Evolutionary conservation across 768 basidiomycete genomes (phyloP), one percentile per base, ranked within the genome.

Genomic region (Floccularia luteovirens): DNA sequence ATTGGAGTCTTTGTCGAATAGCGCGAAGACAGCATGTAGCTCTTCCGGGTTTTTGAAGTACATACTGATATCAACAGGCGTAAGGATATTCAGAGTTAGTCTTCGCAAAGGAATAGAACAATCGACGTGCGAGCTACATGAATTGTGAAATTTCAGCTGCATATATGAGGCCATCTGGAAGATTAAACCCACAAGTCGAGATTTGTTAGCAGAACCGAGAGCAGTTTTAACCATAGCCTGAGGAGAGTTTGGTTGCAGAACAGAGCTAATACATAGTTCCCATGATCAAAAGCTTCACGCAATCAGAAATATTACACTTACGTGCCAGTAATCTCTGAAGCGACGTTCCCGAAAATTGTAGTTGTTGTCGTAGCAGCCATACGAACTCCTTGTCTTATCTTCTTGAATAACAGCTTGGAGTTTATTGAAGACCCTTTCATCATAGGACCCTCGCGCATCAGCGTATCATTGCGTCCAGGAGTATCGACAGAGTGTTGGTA

Each of bases 241-340:
- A 0, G 88, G 85, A 1, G 86, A 88, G 54, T 92, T 91, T 30
- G 90, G 90, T 56, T 92, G 90, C 16, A 93, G 60, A n/a, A 92
- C 74, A 27, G 80, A 82, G 43, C 77, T 79, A 36, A 44, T 27
- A 40, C 27, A 14, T 36, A 3, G 17, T 38, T 40, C 25, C n/a
- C n/a, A 19, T 24, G 13, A 19, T 17, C 5, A n/a, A 21, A 31
- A 7, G 28, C 6, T 22, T 28, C 17, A 39, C 21, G 36, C 31
- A 17, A 21, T n/a, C 28, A 8, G 35, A 33, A 38, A 39, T 11
- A 42, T 16, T 24, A 20, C n/a, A 24, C 48, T 44, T 44, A 70
- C 70, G 67, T 74, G 24, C 73, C 73, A 36, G 70, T 64, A 43
- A 75, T 73, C 50, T 73, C 68, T 17, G 72, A 73, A 2, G 75